Conservation (phyloP, 106 monocot genomes). For the Alisma plantagoaquatica region DNA sequence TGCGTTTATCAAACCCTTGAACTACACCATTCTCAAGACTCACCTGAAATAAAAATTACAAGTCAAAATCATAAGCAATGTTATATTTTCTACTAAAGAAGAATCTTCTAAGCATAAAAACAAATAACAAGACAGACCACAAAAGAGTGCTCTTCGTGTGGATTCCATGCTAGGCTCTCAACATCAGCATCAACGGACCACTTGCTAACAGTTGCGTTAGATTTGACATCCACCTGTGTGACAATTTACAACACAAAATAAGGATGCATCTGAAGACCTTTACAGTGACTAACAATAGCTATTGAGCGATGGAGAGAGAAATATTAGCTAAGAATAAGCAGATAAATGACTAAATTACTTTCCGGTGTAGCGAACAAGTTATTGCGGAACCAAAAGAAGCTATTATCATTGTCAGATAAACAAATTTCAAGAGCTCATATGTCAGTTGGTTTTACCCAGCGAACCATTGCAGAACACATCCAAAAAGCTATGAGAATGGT, state of each 20-base stretch:
- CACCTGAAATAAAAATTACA: slow-evolving; percentile 25
- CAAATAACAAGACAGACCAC: slow-evolving; percentile 26
- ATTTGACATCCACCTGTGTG: slow-evolving; percentile 60
- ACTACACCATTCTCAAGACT: slow-evolving; percentile 82
- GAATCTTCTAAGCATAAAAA: not conserved
- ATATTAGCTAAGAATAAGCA: too few relatives aligned
- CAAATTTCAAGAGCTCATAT: too few relatives aligned
- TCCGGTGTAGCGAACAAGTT: too few relatives aligned
- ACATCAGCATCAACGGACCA: slow-evolving; percentile 62
- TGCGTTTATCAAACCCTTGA: slow-evolving; percentile 73
- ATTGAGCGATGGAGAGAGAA: too few relatives aligned
- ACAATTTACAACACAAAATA: not conserved
- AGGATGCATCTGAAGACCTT: too few relatives aligned
- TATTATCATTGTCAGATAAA: too few relatives aligned
- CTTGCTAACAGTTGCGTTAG: slow-evolving; percentile 13
- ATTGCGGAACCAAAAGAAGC: too few relatives aligned
- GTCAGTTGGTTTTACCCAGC: too few relatives aligned
- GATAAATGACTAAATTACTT: too few relatives aligned
- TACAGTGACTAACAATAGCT: too few relatives aligned
- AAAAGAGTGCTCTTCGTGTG: slow-evolving; percentile 58
- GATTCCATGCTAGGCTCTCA: slow-evolving; percentile 89
- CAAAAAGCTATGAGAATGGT: too few relatives aligned
- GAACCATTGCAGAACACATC: too few relatives aligned
- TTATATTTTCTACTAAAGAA: not conserved
- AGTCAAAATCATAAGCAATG: not conserved